Base-by-base conservation (phyloP, 2,329 filamentous ascomycete genomes). In the Alternaria arborescens region DNA sequence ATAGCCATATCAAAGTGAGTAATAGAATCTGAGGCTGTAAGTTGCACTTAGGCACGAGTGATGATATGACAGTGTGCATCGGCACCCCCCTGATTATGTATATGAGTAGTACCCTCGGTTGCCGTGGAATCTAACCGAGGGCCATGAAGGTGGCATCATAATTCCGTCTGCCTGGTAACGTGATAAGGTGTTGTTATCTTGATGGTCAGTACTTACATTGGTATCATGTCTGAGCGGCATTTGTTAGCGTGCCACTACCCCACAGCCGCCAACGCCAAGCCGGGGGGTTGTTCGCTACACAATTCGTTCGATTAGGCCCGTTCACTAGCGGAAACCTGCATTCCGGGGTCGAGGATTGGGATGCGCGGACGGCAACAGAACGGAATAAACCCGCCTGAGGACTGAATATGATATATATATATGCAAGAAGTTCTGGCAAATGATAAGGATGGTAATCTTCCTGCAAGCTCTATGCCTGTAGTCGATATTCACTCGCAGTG, bases 211-310 rank as follows among this genome's bases (percentile, higher is more conserved):
- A 28, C 30, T 16, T 53, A 36, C 22, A 26, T 32, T 41, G 40
- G 30, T 52, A 12, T 34, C n/a, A 12, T 44, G 40, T 40, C 38
- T 44, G 38, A 44, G 48, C 55, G 55, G 55, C 48, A 58, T 10
- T 22, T 18, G 26, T 44, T 46, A 38, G 47, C 48, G 24, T 24
- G 30, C n/a, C 28, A 32, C 30, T 57, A 52, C 30, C 38, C 54
- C 54, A 52, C 22, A 32, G 38, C 41, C 12, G 41, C 8, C 20
- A 28, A 41, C 46, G 55, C 55, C 55, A 58, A 58, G 55, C 55
- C 55, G 55, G 55, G 24, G 22, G 24, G 34, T 47, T 58, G 14
- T 41, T 24, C 30, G 24, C 32, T 20, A 30, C 26, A 28, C 38
- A 34, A 58, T 54, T 58, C 48, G 55, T 10, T 26, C 24, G 24